A percentile compares a stretch with the other conserved stretches of the same genome.
Conservation (phyloP, 495 filamentous ascomycete species). For the Xylaria nigripes region DNA sequence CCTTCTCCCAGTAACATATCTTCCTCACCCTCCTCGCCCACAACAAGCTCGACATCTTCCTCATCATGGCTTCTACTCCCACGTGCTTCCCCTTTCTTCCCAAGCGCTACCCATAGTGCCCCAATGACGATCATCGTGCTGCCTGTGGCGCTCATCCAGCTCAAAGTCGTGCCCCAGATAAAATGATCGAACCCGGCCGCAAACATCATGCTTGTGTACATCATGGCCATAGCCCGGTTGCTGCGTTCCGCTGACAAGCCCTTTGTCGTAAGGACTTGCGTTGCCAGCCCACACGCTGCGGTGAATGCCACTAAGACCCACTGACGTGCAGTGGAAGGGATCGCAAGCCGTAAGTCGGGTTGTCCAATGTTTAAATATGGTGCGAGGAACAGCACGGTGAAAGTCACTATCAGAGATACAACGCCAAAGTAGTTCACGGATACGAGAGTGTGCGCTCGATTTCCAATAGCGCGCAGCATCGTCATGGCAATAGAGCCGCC, state of each 20-base stretch:
- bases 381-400: conserved; percentile 45
- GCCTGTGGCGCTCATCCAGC: conserved; percentile 58
- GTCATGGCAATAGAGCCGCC: conserved; percentile 73
- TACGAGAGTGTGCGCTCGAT: conserved; percentile 74
- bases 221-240: conserved; percentile 76
- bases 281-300: conserved; percentile 68
- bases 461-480: conserved; percentile 75
- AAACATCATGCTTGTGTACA: conserved; percentile 90
- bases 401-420: conserved; percentile 60
- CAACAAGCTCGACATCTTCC: conserved; percentile 2
- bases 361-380: conserved; percentile 38
- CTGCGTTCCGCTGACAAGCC: conserved; percentile 61
- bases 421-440: conserved; percentile 79
- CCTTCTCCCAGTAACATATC: not conserved
- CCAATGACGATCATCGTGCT: conserved; percentile 72
- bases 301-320: conserved; percentile 65
- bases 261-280: conserved; percentile 82
- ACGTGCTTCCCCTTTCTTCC: conserved; percentile 28
- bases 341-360: conserved; percentile 49
- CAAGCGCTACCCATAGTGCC: conserved; percentile 69
- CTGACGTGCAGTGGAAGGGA: conserved; percentile 54
- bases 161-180: conserved; percentile 66
- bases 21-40: conserved; percentile 7
- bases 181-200: conserved; percentile 73
- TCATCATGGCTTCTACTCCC: conserved; percentile 8